Evolutionary conservation across 2,329 filamentous ascomycete species (phyloP).

Genomic region (Ciborinia camelliae): DNA sequence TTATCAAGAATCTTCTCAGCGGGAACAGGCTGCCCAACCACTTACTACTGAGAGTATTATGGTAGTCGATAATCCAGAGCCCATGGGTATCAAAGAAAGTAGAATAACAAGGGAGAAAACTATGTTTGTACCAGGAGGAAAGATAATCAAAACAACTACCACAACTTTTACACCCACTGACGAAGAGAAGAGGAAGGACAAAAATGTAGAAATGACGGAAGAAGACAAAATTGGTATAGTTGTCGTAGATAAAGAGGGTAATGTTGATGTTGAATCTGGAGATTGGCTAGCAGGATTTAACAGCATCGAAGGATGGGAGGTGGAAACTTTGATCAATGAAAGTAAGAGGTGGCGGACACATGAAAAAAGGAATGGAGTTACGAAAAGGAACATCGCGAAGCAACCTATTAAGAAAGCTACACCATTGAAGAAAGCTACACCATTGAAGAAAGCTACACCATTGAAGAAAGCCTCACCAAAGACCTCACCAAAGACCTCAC

Average conservation of each 20-base stretch:
- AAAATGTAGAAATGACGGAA: neutral
- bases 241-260: slow-evolving; percentile 17
- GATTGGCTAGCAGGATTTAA: slow-evolving; percentile 15
- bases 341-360: neutral
- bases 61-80: neutral
- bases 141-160: slow-evolving; percentile 9
- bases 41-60: neutral
- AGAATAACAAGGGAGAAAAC: slow-evolving; percentile 18
- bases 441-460: neutral
- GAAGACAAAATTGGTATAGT: slow-evolving; percentile 17
- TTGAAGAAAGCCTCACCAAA: neutral
- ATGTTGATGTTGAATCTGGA: slow-evolving; percentile 10
- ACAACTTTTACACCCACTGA: slow-evolving; percentile 3
- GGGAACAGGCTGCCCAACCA: neutral
- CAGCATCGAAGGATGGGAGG: slow-evolving; percentile 16
- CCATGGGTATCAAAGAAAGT: slow-evolving; percentile 12
- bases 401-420: neutral
- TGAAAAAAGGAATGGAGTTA: neutral
- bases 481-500: no score
- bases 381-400: neutral
- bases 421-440: neutral
- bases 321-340: slow-evolving; percentile 9
- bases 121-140: slow-evolving; percentile 12
- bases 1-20: neutral
- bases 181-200: neutral